Percentiles rank a stretch among this genome's conserved stretches.
Conservation (phyloP, 2,329 filamentous ascomycete species). For the Cladosporium sp. region DNA sequence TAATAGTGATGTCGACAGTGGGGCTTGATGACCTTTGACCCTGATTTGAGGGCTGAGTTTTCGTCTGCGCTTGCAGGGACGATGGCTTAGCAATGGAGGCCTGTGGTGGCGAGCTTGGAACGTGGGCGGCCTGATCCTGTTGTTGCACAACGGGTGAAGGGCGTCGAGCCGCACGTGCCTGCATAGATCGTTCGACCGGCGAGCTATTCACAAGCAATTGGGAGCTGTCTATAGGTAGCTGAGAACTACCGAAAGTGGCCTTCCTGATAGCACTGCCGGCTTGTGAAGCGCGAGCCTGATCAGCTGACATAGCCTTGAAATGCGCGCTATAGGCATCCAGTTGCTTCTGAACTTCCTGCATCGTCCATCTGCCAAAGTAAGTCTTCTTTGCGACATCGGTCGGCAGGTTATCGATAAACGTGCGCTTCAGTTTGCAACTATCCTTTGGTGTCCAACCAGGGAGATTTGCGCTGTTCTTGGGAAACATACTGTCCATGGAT, state of each 20-base stretch:
- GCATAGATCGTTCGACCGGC: slow-evolving; percentile 15
- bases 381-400: background rate
- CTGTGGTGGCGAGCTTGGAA: slow-evolving; percentile 13
- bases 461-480: slow-evolving; percentile 5
- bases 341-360: slow-evolving; percentile 7
- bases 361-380: slow-evolving; percentile 13
- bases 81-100: background rate
- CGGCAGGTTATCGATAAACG: background rate
- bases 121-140: background rate
- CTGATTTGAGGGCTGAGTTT: background rate
- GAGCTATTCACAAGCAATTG: slow-evolving; percentile 11
- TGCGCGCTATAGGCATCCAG: slow-evolving; percentile 9
- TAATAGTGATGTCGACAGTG: background rate
- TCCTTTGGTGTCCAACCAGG: slow-evolving; percentile 16
- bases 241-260: slow-evolving; percentile 1
- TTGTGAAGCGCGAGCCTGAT: background rate
- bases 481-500: slow-evolving; percentile 7
- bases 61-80: background rate
- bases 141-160: background rate
- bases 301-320: background rate
- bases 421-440: slow-evolving; percentile 15
- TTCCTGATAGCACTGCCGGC: background rate
- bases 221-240: slow-evolving; percentile 9
- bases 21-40: slow-evolving; percentile 1
- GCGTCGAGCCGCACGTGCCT: slow-evolving; percentile 12